phyloP scores from a whole-genome alignment of 2,329 filamentous ascomycete genomes.

The Boeremia exigua region DNA sequence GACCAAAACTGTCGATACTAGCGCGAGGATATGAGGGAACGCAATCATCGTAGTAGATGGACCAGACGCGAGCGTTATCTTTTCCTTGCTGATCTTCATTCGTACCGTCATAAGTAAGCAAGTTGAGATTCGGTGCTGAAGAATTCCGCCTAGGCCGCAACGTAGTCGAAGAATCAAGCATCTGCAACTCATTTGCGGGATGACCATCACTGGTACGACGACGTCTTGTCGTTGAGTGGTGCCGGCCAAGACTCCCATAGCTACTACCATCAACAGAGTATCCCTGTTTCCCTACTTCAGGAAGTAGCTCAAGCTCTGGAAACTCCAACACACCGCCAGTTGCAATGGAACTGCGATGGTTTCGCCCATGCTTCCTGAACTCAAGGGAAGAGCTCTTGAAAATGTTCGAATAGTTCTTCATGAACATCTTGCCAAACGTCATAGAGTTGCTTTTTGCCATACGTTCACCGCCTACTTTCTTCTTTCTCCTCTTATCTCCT shows the following conservation, averaged over 20 bases:
- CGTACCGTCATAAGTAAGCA: constrained; percentile 19
- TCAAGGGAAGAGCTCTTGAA: constrained; percentile 50
- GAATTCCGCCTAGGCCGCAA: constrained; percentile 33
- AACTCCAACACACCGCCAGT: constrained; percentile 52
- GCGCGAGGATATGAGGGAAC: constrained; percentile 34
- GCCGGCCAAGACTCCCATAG: not conserved
- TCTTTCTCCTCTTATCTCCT: constrained; percentile 48
- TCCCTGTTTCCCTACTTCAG: constrained; percentile 41
- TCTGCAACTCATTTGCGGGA: constrained; percentile 19
- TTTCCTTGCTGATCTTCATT: constrained; percentile 11
- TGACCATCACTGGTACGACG: constrained; percentile 13
- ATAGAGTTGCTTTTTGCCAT: constrained; percentile 64
- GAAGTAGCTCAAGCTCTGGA: constrained; percentile 56
- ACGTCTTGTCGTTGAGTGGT: not conserved
- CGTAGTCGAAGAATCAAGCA: constrained; percentile 32
- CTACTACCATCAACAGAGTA: constrained; percentile 14
- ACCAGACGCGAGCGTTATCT: constrained; percentile 42
- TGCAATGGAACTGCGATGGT: constrained; percentile 53
- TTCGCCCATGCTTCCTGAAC: constrained; percentile 49
- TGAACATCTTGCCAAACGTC: constrained; percentile 49
- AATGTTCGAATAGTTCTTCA: constrained; percentile 54
- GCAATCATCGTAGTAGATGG: constrained; percentile 45
- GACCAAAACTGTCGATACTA: constrained; percentile 29
- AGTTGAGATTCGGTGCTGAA: constrained; percentile 28
- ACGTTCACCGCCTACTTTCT: constrained; percentile 69